Base-by-base conservation (phyloP, 768 basidiomycete species). In the Russula sp. region DNA sequence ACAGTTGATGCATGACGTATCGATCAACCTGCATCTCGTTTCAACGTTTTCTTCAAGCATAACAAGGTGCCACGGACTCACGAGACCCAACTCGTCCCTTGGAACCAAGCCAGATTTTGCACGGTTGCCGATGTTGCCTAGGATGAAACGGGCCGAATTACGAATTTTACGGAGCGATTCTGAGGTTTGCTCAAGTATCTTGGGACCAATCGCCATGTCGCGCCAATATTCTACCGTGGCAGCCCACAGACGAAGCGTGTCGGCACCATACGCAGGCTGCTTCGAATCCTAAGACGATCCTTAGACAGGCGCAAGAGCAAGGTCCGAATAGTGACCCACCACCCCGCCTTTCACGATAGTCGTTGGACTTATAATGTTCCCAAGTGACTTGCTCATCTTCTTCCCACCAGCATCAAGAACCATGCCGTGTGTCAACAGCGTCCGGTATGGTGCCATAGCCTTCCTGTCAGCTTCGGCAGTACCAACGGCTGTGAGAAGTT, bases 341-440 rank as follows among this genome's bases (percentile, higher is more conserved):
- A 82, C 75, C 22, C 88, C 88, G 24, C 94, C 96, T 62, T 86
- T 73, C 30, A 97, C 84, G 62, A 98, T 79, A 0, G 83, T 84
- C 78, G 90, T 77, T 0, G 96, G 96, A 70, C 88, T 92, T 55
- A 95, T 75, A 28, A 97, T 86, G 71, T 99, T 99, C 0, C 96
- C 96, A 10, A 91, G 74, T 1, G 91, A 94, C 78, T 99, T 99
- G 83, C 95, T 98, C 96, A 99, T 99, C 77, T 93, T 94, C 77
- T 87, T 86, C 3, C 94, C 94, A 14, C 81, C 76, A 72, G 92
- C 85, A 70, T 98, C 97, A 6, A 98, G 82, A 5, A 97, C 92
- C 86, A 99, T 96, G 0, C 96, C 97, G 73, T 99, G 96, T 1
- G 96, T 98, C 68, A 99, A 88, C 63, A 99, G 75, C 5, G 85